Percentiles rank a stretch among this genome's conserved stretches.
phyloP scores from a whole-genome alignment of 2,329 filamentous ascomycete genomes.

The Sphaerulina musiva region DNA sequence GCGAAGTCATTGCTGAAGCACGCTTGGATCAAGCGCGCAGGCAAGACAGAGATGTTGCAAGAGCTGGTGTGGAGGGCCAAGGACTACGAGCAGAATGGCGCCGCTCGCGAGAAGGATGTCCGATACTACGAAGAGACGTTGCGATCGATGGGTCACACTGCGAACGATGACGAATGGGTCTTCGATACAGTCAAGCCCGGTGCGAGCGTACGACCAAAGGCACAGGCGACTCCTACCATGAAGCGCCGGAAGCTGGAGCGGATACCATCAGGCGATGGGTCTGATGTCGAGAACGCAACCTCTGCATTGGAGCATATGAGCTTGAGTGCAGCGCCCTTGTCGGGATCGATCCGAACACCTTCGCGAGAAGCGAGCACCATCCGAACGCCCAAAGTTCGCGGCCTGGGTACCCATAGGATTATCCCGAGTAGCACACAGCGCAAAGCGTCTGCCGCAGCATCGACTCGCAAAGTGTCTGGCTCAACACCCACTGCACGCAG shows the following conservation, averaged over 20 bases:
- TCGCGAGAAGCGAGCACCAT: slow-evolving; percentile 32
- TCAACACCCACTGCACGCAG: slow-evolving; percentile 32
- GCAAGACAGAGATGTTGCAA: slow-evolving; percentile 79
- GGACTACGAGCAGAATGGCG: slow-evolving; percentile 60
- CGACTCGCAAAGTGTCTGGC: slow-evolving; percentile 1
- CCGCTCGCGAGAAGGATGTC: slow-evolving; percentile 43
- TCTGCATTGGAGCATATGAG: slow-evolving; percentile 40
- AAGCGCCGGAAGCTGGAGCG: slow-evolving; percentile 45
- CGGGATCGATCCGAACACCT: slow-evolving; percentile 20
- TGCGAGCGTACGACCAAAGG: slow-evolving; percentile 52
- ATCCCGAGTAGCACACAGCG: slow-evolving; percentile 36
- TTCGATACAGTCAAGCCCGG: slow-evolving; percentile 80
- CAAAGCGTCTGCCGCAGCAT: slow-evolving; percentile 18
- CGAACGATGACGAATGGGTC: slow-evolving; percentile 81
- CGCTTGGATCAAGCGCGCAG: slow-evolving; percentile 78
- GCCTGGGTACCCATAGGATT: slow-evolving; percentile 32
- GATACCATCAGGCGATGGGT: slow-evolving; percentile 38
- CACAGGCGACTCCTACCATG: slow-evolving; percentile 34
- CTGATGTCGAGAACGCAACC: slow-evolving; percentile 33
- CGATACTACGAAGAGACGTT: slow-evolving; percentile 94
- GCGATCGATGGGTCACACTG: slow-evolving; percentile 40
- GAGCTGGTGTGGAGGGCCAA: slow-evolving; percentile 80
- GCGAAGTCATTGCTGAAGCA: slow-evolving; percentile 84
- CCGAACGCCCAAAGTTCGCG: slow-evolving; percentile 33
- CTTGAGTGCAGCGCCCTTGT: slow-evolving; percentile 39